Base-by-base conservation (phyloP, 768 basidiomycete genomes). In the Naganishia kalamii region DNA sequence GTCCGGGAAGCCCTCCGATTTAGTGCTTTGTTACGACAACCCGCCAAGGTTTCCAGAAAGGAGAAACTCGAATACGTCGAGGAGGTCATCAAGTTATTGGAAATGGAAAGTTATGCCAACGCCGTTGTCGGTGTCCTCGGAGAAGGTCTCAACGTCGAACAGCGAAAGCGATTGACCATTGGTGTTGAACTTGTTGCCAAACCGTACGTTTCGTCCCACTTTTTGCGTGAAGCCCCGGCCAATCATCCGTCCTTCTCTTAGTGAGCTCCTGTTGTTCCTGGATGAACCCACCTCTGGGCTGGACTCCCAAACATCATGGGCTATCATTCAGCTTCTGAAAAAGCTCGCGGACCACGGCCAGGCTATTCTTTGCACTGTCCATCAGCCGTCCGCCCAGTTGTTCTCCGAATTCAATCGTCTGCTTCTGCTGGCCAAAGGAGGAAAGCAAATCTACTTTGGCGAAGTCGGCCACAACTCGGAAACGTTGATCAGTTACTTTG, bases 381-480 rank as follows among this genome's bases (percentile, higher is more conserved):
- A 62, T 48, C 66, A 82, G 69, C 81, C 81, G 2, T 90, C 89
- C 3, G 85, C 89, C 3, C 82, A 90, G 21, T 80, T 94, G 1
- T 93, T 94, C 78, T 87, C 91, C 76, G 86, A 86, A 71, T 93
- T 96, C 70, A 92, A 82, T 69, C 76, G 79, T 8, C 74, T 83
- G 15, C 77, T 83, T 11, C 76, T 82, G 62, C 73, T 82, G 30
- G 86, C 91, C 71, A 81, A 81, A 17, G 92, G 92, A 1, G 92
- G 92, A 7, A 86, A 89, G 75, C 92, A 90, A 0, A 89, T 92
- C n/a, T 94, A 93, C 81, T 93, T 90, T 72, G 92, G 91, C 46
- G 87, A 89, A 67, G 89, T 93, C 54, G 92, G 90, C 48, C 75
- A 81, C 46, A 87, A 90, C 68, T 88, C 89, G 3, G 72, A 79